These are phyloP conservation scores for Acacia pycnantha DNA, from an alignment of 331 rosid genomes.

Conservation along the genomic window DNA sequence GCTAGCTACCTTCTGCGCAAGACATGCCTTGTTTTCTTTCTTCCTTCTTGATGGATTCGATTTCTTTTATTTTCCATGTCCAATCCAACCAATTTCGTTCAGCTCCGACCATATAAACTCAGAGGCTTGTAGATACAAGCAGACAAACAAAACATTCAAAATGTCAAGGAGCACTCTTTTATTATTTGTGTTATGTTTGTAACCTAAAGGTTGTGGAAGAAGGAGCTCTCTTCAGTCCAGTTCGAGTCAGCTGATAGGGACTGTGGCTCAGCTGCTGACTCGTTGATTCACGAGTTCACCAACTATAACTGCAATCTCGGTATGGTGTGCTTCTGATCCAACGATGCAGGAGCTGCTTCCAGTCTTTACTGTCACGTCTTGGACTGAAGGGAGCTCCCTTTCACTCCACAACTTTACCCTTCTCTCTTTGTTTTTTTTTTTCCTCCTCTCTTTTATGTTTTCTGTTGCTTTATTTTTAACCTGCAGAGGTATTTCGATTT, in stretches of 20 bases:
- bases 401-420: not conserved
- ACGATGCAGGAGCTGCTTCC: conserved; percentile 87
- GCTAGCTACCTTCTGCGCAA: conserved; percentile 1
- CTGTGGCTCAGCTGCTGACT: conserved; percentile 87
- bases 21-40: not conserved
- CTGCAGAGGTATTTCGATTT: too few species aligned
- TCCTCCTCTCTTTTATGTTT: not conserved
- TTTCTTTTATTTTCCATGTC: not conserved
- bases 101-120: not conserved
- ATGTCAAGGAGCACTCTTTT: not conserved
- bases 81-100: not conserved
- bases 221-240: conserved; percentile 98
- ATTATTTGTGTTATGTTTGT: not conserved
- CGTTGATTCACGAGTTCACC: conserved; percentile 81
- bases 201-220: conserved; percentile 8
- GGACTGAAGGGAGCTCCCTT: conserved; percentile 99
- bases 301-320: not conserved
- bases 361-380: conserved; percentile 71
- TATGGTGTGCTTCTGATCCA: conserved; percentile 74
- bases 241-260: conserved; percentile 41
- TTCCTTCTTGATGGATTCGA: not conserved
- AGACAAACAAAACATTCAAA: not conserved
- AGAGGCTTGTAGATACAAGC: not conserved
- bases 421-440: not conserved
- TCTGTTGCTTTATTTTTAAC: not conserved